These are phyloP conservation scores for Lippia alba DNA, from an alignment of 305 asterid genomes.

Conservation along the genomic window DNA sequence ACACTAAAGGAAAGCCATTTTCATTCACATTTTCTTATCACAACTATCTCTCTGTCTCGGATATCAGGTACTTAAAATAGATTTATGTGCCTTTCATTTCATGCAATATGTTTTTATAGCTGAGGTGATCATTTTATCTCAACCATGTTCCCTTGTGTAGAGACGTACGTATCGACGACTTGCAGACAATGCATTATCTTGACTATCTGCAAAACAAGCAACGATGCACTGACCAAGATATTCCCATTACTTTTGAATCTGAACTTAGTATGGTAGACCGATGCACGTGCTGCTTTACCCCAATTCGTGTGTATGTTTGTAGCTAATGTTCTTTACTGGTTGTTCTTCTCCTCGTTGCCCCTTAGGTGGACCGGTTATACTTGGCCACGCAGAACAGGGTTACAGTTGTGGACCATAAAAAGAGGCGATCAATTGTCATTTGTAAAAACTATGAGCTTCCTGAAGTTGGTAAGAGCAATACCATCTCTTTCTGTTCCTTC, in stretches of 20 bases:
- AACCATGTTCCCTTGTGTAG: constrained; percentile 36
- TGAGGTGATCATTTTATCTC: background rate
- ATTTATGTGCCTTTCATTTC: too few relatives aligned
- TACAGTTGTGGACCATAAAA: constrained; percentile 66
- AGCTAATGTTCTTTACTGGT: background rate
- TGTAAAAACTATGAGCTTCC: constrained; percentile 71
- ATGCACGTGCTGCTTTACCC: background rate
- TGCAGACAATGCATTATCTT: constrained; percentile 67
- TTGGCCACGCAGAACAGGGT: constrained; percentile 60
- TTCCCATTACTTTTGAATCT: constrained; percentile 66
- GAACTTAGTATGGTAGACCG: constrained; percentile 46
- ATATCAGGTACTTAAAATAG: constrained; percentile 55
- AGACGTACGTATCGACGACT: constrained; percentile 76
- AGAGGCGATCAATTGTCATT: constrained; percentile 60
- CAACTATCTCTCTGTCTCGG: constrained; percentile 58
- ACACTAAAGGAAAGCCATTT: constrained; percentile 68
- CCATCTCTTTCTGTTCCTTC: too few relatives aligned
- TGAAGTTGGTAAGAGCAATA: constrained; percentile 54
- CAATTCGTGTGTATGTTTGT: too few relatives aligned
- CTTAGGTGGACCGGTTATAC: constrained; percentile 63
- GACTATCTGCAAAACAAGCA: constrained; percentile 58
- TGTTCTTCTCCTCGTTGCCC: background rate
- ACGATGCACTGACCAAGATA: constrained; percentile 66
- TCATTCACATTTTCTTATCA: constrained; percentile 68
- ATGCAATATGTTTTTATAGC: too few relatives aligned